A percentile compares a stretch with the other conserved stretches of the same genome.
These are phyloP conservation scores for Sporothrix sp. DNA, from an alignment of 2,329 filamentous ascomycete species.

Conservation along the genomic window DNA sequence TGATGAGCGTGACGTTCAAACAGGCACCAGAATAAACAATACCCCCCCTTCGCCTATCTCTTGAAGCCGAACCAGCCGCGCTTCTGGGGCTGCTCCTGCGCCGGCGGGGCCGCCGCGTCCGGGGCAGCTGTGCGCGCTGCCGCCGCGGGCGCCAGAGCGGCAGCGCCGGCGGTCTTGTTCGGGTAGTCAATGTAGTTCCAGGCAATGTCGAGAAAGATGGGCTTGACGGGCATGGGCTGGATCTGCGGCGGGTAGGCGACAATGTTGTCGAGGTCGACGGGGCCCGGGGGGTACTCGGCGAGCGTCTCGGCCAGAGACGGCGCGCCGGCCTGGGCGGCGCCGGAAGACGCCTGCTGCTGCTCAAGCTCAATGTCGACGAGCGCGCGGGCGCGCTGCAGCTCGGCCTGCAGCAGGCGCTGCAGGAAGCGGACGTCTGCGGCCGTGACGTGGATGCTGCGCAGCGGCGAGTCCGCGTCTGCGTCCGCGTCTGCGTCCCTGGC, in stretches of 20 bases:
- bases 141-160: constrained; percentile 9
- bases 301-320: constrained; percentile 61
- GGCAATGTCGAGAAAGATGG: constrained; percentile 88
- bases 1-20: neutral
- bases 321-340: neutral
- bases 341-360: constrained; percentile 35
- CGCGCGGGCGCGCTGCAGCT: constrained; percentile 73
- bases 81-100: constrained; percentile 40
- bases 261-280: constrained; percentile 66
- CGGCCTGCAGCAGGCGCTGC: constrained; percentile 51
- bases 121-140: constrained; percentile 21
- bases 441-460: constrained; percentile 58
- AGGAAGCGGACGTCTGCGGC: constrained; percentile 49
- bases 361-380: constrained; percentile 76
- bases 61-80: constrained; percentile 72
- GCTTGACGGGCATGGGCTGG: constrained; percentile 80
- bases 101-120: constrained; percentile 30
- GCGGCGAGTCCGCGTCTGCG: constrained; percentile 30
- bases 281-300: constrained; percentile 60
- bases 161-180: constrained; percentile 36
- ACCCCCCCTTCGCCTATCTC: too few relatives aligned
- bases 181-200: constrained; percentile 98
- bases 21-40: neutral
- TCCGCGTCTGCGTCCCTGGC: constrained; percentile 25
- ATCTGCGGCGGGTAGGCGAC: constrained; percentile 81